phyloP scores from a whole-genome alignment of 2,329 filamentous ascomycete genomes.

The Sporothrix variecibatus region DNA sequence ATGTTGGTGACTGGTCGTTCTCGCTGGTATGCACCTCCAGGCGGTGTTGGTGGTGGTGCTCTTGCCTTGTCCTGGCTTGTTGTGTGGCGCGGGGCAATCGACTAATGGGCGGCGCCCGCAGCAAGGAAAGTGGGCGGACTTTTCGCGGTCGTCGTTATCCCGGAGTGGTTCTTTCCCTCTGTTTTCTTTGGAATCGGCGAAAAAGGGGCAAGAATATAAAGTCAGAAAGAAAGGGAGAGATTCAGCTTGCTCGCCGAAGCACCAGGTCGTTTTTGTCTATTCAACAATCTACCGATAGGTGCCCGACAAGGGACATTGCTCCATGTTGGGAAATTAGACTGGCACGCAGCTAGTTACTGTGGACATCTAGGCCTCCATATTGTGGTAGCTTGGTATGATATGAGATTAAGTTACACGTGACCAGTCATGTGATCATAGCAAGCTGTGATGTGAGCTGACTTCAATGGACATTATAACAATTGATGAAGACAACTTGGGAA shows the following conservation, averaged over 20 bases:
- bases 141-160: neutral
- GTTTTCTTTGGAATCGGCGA: neutral
- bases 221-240: neutral
- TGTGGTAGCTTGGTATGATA: neutral
- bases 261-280: neutral
- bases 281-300: constrained; percentile 17
- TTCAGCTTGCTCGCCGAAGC: neutral
- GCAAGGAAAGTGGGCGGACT: constrained; percentile 14
- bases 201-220: neutral
- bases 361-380: neutral
- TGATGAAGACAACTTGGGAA: neutral
- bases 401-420: neutral
- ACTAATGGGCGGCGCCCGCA: constrained; percentile 11
- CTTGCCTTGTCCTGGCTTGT: constrained; percentile 11
- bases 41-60: constrained; percentile 12
- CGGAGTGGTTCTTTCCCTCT: neutral
- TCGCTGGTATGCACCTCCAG: neutral
- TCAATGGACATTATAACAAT: neutral
- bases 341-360: constrained; percentile 19
- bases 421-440: neutral
- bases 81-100: constrained; percentile 26
- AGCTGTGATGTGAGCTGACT: neutral
- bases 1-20: neutral
- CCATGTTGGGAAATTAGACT: constrained; percentile 26
- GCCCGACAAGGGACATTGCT: constrained; percentile 21